Evolutionary conservation across 805 yeast genomes (phyloP).

Genomic region (Cyberlindnera lachancei): DNA sequence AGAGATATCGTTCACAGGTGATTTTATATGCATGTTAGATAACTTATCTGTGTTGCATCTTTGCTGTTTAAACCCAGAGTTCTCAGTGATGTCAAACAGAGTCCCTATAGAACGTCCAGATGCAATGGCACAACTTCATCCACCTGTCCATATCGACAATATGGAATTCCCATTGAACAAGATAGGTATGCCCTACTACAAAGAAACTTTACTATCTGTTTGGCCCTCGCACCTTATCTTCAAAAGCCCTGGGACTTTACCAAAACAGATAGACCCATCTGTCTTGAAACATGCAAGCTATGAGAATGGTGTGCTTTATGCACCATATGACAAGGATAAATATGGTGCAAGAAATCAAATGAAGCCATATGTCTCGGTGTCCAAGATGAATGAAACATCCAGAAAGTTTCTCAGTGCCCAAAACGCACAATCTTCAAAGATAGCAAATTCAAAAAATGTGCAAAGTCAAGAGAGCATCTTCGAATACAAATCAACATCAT

Average conservation of each 20-base stretch:
- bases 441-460: constrained; percentile 11
- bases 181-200: constrained; percentile 84
- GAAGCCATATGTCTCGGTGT: constrained; percentile 33
- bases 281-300: constrained; percentile 31
- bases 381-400: constrained; percentile 21
- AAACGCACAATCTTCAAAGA: constrained; percentile 17
- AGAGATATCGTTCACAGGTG: constrained; percentile 52
- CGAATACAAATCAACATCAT: constrained; percentile 23
- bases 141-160: constrained; percentile 33
- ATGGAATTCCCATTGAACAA: constrained; percentile 51
- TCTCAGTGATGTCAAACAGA: constrained; percentile 34
- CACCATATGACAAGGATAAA: constrained; percentile 50
- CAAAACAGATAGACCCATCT: constrained; percentile 41
- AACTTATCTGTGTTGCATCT: constrained; percentile 35
- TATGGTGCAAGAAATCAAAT: constrained; percentile 50
- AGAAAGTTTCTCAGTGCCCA: constrained; percentile 56
- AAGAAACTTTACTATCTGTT: constrained; percentile 66
- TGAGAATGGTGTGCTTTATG: constrained; percentile 30
- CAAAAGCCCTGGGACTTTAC: constrained; percentile 53
- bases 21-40: constrained; percentile 65
- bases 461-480: constrained; percentile 22
- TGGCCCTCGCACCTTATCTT: constrained; percentile 66
- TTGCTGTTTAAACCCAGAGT: constrained; percentile 51
- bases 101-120: constrained; percentile 53
- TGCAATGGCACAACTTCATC: constrained; percentile 25